These are phyloP conservation scores for Kodamaea alishanica DNA, from an alignment of 1,139 yeast species.

Conservation along the genomic window DNA sequence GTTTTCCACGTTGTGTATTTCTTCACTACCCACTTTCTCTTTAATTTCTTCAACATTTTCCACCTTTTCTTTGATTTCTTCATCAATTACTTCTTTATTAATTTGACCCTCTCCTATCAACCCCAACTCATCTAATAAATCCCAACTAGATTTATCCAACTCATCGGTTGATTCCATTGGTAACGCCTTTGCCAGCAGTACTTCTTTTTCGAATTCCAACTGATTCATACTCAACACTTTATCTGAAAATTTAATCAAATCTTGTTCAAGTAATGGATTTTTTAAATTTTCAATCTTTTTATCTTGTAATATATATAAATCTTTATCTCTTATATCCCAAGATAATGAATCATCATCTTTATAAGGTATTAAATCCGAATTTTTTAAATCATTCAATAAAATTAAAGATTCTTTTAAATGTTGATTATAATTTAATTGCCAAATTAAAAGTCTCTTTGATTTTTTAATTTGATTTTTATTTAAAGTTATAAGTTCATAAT, in stretches of 20 bases:
- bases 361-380: slow-evolving; percentile 22
- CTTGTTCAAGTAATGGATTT: slow-evolving; percentile 13
- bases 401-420: slow-evolving; percentile 22
- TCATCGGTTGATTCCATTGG: slow-evolving; percentile 11
- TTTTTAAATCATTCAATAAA: slow-evolving; percentile 15
- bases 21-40: too few relatives aligned
- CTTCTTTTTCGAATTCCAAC: slow-evolving; percentile 14
- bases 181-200: slow-evolving; percentile 17
- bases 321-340: slow-evolving; percentile 29
- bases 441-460: slow-evolving; percentile 37
- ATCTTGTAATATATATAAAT: slow-evolving; percentile 2
- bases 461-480: slow-evolving; percentile 26
- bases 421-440: slow-evolving; percentile 36
- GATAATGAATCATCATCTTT: slow-evolving; percentile 32
- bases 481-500: slow-evolving; percentile 31
- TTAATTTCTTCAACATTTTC: too few relatives aligned
- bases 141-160: slow-evolving; percentile 20
- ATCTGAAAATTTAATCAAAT: slow-evolving; percentile 22
- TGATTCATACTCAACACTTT: slow-evolving; percentile 16
- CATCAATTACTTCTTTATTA: background rate
- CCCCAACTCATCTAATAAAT: slow-evolving; percentile 21
- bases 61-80: too few relatives aligned
- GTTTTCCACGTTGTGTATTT: too few relatives aligned
- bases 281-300: slow-evolving; percentile 3
- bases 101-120: slow-evolving; percentile 5